These are phyloP conservation scores for Myriosclerotinia scirpicola DNA, from an alignment of 2,329 filamentous ascomycete species.

Conservation along the genomic window DNA sequence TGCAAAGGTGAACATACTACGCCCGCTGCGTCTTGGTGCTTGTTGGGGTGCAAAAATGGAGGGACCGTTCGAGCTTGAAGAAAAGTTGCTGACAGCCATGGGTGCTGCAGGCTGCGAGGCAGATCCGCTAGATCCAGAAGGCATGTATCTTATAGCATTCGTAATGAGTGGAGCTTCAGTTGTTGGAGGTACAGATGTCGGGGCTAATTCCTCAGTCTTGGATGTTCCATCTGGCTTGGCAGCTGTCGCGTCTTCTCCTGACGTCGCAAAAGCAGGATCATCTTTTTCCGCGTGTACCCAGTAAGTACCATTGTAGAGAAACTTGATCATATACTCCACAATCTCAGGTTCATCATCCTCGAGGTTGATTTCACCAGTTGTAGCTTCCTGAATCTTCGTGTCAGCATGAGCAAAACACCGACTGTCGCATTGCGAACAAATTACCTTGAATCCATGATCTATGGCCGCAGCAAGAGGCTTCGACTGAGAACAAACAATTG, in stretches of 20 bases:
- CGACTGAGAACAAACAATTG: conserved; percentile 31
- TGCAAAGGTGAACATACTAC: not conserved
- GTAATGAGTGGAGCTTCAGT: not conserved
- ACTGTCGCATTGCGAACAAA: not conserved
- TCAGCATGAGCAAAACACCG: not conserved
- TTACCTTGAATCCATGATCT: conserved; percentile 26
- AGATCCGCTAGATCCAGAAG: not conserved
- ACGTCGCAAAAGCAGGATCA: conserved; percentile 16
- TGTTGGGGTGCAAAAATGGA: not conserved
- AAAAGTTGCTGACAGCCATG: not conserved
- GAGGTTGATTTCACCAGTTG: conserved; percentile 17
- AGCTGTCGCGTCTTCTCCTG: not conserved
- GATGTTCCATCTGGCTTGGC: not conserved
- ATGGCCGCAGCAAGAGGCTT: conserved; percentile 28
- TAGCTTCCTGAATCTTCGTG: conserved; percentile 18
- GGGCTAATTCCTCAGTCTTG: not conserved
- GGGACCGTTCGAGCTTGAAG: not conserved
- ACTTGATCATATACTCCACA: conserved; percentile 24
- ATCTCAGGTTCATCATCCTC: conserved; percentile 25
- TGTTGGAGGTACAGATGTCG: not conserved
- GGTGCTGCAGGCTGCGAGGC: not conserved
- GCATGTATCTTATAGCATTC: not conserved
- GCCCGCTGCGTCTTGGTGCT: not conserved
- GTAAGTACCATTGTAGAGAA: conserved; percentile 19
- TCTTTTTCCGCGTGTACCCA: conserved; percentile 6